Percentiles rank a stretch among this genome's conserved stretches.
Conservation (phyloP, 441 rosid genomes). For the Francoa sonchifolia region DNA sequence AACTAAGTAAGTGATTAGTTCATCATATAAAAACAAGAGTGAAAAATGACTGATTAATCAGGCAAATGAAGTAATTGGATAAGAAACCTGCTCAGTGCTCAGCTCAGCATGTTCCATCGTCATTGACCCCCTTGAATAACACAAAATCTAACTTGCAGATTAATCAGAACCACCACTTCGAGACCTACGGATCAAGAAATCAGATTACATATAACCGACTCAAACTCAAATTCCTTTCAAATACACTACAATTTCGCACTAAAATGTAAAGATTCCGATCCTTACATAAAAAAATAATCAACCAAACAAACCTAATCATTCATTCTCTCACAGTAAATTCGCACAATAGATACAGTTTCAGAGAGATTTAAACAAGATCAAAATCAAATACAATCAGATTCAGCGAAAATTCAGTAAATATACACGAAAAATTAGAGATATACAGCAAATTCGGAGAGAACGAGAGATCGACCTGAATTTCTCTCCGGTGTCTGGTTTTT, state of each 20-base stretch:
- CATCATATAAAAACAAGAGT: background rate
- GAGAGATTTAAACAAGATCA: too few relatives aligned
- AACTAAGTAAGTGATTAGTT: background rate
- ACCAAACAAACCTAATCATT: background rate
- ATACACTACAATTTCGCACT: background rate
- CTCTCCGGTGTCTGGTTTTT: background rate
- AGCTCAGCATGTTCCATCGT: constrained; percentile 73
- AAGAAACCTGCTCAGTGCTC: constrained; percentile 56
- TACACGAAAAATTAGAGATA: background rate
- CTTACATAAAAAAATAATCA: background rate
- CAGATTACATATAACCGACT: background rate
- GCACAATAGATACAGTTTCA: background rate
- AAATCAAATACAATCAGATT: background rate
- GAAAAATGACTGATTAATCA: background rate
- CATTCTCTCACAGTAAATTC: background rate
- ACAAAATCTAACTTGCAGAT: too few relatives aligned
- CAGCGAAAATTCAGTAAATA: background rate
- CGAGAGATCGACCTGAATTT: background rate
- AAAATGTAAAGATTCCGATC: too few relatives aligned
- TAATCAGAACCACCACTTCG: constrained; percentile 14
- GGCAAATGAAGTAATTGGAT: constrained; percentile 4
- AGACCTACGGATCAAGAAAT: constrained; percentile 8
- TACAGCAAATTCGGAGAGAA: background rate
- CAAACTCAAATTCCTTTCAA: too few relatives aligned
- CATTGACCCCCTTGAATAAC: constrained; percentile 17